Percentiles rank a stretch among this genome's conserved stretches.
Conservation (phyloP, 1,284 basidiomycete genomes). For the Ganoderma sinense region DNA sequence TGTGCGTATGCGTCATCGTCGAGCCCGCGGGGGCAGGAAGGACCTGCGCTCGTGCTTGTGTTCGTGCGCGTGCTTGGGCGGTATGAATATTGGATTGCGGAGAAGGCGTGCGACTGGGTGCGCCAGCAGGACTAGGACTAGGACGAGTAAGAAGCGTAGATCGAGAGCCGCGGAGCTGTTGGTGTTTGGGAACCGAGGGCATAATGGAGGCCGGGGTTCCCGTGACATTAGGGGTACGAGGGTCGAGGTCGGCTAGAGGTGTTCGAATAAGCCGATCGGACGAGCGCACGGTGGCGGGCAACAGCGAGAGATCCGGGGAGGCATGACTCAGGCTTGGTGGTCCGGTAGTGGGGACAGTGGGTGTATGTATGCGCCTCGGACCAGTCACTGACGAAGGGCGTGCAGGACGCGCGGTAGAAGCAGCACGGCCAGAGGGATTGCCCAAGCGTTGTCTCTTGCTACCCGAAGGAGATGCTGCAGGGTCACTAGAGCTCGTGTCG, state of each 20-base stretch:
- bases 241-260: conserved; percentile 18
- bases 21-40: background rate
- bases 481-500: background rate
- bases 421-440: background rate
- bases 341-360: background rate
- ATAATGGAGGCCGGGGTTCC: background rate
- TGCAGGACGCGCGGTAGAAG: background rate
- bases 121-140: background rate
- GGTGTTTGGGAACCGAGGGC: background rate
- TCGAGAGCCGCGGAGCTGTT: background rate
- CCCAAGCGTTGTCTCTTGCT: conserved; percentile 29
- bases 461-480: background rate
- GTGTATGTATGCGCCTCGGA: background rate
- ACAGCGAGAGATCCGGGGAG: background rate
- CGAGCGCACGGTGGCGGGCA: background rate
- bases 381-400: background rate
- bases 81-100: too few relatives aligned
- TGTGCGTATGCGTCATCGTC: background rate
- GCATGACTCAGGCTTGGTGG: background rate
- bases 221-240: background rate
- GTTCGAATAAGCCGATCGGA: conserved; percentile 1
- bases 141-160: background rate
- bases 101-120: background rate
- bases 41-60: background rate
- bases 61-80: too few relatives aligned